Percentiles rank a stretch among this genome's conserved stretches.
Conservation (phyloP, 192 early-diverging fungal species). For the Irineochytrium annulatum region DNA sequence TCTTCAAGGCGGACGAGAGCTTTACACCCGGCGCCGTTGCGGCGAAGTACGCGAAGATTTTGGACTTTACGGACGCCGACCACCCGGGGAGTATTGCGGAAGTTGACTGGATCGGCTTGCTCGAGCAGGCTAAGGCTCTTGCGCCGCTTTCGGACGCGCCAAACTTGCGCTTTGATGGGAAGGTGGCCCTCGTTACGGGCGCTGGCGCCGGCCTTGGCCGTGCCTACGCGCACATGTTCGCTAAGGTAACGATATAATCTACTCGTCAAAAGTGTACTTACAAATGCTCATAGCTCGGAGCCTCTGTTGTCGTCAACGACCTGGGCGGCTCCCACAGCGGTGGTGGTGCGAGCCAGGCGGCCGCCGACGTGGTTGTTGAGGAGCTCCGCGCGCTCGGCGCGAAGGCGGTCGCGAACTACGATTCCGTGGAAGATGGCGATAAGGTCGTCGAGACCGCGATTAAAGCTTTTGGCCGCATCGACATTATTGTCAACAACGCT, state of each 20-base stretch:
- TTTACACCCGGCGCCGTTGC: conserved; percentile 83
- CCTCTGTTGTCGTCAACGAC: conserved; percentile 90
- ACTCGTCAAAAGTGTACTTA: neutral
- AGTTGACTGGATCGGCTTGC: conserved; percentile 74
- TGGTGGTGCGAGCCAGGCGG: conserved; percentile 28
- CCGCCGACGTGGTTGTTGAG: conserved; percentile 74
- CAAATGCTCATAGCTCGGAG: conserved; percentile 58
- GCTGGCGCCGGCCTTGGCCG: conserved; percentile 92
- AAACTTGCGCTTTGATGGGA: conserved; percentile 67
- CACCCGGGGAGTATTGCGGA: conserved; percentile 75
- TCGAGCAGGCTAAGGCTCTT: conserved; percentile 70
- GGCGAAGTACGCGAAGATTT: conserved; percentile 72
- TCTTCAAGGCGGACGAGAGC: conserved; percentile 84
- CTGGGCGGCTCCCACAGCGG: conserved; percentile 60
- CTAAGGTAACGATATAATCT: conserved; percentile 42
- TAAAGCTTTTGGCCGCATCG: conserved; percentile 63
- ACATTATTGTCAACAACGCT: conserved; percentile 93
- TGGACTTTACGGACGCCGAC: conserved; percentile 49
- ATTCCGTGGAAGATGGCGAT: conserved; percentile 97
- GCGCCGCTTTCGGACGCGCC: conserved; percentile 51
- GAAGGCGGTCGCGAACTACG: conserved; percentile 80
- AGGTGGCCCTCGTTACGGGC: conserved; percentile 85
- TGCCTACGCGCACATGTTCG: conserved; percentile 81
- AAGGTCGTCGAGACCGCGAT: conserved; percentile 88
- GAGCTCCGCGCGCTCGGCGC: conserved; percentile 80